These are phyloP conservation scores for Saxispiralis lemnorum DNA, from an alignment of 495 filamentous ascomycete species.

Conservation along the genomic window DNA sequence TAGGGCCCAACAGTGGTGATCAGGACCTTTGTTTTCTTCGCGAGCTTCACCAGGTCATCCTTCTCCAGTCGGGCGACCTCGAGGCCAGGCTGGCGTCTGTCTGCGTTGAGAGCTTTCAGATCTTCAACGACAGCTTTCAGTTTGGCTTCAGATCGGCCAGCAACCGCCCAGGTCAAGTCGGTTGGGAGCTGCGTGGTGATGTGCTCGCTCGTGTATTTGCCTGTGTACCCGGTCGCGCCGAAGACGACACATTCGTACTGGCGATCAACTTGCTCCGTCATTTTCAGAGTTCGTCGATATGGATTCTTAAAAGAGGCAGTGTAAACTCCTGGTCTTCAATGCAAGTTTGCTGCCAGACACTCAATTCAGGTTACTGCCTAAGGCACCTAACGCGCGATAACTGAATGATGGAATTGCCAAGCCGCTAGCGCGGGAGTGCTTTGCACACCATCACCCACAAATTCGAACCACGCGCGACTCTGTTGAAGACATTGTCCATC, in stretches of 20 bases:
- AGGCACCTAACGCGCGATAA: too few relatives aligned
- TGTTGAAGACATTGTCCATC: neutral
- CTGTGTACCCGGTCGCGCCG: constrained; percentile 79
- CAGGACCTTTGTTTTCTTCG: constrained; percentile 55
- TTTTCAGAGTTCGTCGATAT: too few relatives aligned
- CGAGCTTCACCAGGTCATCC: constrained; percentile 45
- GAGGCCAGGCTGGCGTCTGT: constrained; percentile 51
- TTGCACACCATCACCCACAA: too few relatives aligned
- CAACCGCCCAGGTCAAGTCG: constrained; percentile 73
- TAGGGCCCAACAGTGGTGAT: constrained; percentile 83
- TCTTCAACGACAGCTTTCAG: constrained; percentile 49
- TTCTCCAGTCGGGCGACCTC: constrained; percentile 47
- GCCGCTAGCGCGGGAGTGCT: too few relatives aligned
- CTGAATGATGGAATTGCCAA: too few relatives aligned
- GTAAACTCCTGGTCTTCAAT: too few relatives aligned
- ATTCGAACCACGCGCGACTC: neutral
- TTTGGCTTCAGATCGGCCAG: constrained; percentile 61
- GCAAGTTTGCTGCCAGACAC: too few relatives aligned
- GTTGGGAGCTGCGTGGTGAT: constrained; percentile 59
- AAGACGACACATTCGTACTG: constrained; percentile 72
- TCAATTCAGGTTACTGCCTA: too few relatives aligned
- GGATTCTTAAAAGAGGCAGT: too few relatives aligned
- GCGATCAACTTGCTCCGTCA: constrained; percentile 28
- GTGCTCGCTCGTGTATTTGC: constrained; percentile 57
- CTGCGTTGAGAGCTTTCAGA: constrained; percentile 46